Evolutionary conservation across 441 rosid genomes (phyloP), one percentile per base, ranked within the genome.

Genomic region (Flueggea neowawraea): DNA sequence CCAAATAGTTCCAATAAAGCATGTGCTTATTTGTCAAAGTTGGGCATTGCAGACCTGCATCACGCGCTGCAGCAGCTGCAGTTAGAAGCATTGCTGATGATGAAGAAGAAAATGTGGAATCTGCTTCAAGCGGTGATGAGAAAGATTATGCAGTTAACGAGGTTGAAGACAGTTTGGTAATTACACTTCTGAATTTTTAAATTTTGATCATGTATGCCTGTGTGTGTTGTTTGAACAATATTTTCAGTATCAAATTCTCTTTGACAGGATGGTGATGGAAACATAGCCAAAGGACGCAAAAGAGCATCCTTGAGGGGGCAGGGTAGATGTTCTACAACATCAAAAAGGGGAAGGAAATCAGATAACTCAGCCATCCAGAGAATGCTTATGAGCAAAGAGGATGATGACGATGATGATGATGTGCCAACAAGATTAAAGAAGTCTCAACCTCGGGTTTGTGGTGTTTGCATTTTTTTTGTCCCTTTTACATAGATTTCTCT

Each of bases 41-140:
- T 50, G 69, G 57, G 61, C 47, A 53, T 65, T 74, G 73, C 85
- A 87, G 92, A 67, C 74, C 90, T 67, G 86, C 89, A 66, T 74
- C 88, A 57, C 78, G 56, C 64, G 74, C 81, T 56, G 85, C 94
- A 61, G 65, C 84, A 64, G 82, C 87, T 39, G 74, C 94, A 58
- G 78, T 82, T 22, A 82, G 74, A 73, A 85, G 74, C 72, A 62
- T 76, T 65, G 79, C 72, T 22, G 28, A 22, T 57, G 82, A 56
- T 66, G 87, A 76, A 69, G 96, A 86, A 54, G 96, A 89, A 44
- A 75, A 82, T 71, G 78, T 86, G 52, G 91, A 86, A 63, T 84
- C 94, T 64, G 87, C 84, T 77, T 89, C 99, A 62, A 89, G 97
- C 68, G 89, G 87, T 62, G 97, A 86, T 73, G 83, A 71, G 52